Conservation (phyloP, 2,329 filamentous ascomycete genomes). For the Epicoccum sorghinum region DNA sequence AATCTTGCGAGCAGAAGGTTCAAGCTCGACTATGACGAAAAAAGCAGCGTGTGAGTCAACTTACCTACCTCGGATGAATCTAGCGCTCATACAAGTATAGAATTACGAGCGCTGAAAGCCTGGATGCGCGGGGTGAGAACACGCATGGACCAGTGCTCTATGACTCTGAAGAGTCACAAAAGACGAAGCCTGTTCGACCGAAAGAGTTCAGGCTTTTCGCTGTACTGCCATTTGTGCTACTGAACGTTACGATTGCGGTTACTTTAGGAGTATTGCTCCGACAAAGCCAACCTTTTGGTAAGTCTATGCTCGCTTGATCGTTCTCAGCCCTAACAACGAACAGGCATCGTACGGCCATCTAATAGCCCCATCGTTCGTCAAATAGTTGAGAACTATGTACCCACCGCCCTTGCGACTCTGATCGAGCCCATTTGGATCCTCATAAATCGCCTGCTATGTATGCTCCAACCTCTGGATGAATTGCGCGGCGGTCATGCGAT, state of each 20-base stretch:
- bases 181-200: slow-evolving; percentile 3
- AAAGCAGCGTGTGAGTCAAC: not conserved
- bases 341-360: slow-evolving; percentile 42
- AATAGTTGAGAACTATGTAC: slow-evolving; percentile 58
- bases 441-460: slow-evolving; percentile 59
- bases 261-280: not conserved
- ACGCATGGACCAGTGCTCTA: not conserved
- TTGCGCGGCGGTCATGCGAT: slow-evolving; percentile 51
- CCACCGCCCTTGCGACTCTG: slow-evolving; percentile 60
- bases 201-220: slow-evolving; percentile 3
- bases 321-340: not conserved
- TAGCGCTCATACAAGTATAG: not conserved
- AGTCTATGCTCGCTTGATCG: not conserved
- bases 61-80: not conserved
- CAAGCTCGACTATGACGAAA: not conserved
- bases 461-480: slow-evolving; percentile 62
- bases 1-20: not conserved
- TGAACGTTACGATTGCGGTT: not conserved
- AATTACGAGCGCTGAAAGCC: not conserved
- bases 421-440: slow-evolving; percentile 65
- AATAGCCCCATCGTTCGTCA: slow-evolving; percentile 47
- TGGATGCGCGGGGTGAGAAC: not conserved
- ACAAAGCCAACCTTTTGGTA: not conserved
- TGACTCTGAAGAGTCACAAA: not conserved
- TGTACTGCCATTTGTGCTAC: not conserved